Percentiles rank a stretch among this genome's conserved stretches.
Evolutionary conservation across 164 flowering plant genomes (phyloP).

Genomic region (Liriodendron chinense): DNA sequence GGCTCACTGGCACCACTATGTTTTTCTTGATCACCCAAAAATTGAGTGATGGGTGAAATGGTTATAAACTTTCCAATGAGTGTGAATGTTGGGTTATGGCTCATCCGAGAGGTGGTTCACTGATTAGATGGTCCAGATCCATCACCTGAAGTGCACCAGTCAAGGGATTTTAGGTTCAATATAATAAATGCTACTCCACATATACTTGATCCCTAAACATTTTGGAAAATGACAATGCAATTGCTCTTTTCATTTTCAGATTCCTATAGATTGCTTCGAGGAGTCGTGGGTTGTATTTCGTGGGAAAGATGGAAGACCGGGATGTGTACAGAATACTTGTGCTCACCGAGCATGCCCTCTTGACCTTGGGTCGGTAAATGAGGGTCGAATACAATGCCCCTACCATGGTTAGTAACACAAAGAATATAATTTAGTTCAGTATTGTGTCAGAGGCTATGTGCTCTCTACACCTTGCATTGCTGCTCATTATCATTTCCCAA

Average conservation of each 20-base stretch:
- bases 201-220: neutral
- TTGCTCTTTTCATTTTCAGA: conserved; percentile 33
- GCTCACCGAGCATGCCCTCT: conserved; percentile 99
- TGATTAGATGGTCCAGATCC: neutral
- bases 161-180: neutral
- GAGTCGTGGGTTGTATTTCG: conserved; percentile 94
- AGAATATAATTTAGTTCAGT: neutral
- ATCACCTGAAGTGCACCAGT: neutral
- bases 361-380: conserved; percentile 86
- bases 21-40: neutral
- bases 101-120: neutral
- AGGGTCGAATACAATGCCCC: conserved; percentile 94
- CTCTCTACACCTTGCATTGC: too few species aligned
- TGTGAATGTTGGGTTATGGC: neutral
- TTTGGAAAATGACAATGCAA: neutral
- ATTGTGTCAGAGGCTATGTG: neutral
- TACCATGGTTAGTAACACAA: conserved; percentile 74
- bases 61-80: neutral
- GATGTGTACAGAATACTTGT: conserved; percentile 93
- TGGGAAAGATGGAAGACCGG: conserved; percentile 91
- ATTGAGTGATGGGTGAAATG: too few species aligned
- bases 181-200: neutral
- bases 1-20: neutral
- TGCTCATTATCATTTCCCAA: too few species aligned
- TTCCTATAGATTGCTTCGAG: conserved; percentile 95